Evolutionary conservation across 1,284 basidiomycete species (phyloP).

Genomic region (Jaminaea rosea): DNA sequence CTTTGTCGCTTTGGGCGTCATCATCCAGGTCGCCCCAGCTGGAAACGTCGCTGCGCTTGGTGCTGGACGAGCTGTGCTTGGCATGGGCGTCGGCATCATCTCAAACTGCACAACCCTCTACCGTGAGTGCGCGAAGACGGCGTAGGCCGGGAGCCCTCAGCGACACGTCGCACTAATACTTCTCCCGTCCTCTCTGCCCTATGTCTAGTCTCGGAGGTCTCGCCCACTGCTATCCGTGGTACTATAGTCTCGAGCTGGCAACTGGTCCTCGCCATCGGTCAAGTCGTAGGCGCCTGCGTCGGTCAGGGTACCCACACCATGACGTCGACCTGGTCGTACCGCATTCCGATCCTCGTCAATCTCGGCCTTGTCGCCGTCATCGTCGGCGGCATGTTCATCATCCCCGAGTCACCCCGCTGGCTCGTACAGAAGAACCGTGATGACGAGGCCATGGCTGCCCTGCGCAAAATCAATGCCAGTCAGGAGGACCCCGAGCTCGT

Average conservation of each 20-base stretch:
- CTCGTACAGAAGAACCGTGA: slow-evolving; percentile 48
- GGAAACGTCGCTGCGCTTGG: slow-evolving; percentile 46
- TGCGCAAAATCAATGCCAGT: slow-evolving; percentile 48
- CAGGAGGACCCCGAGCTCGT: slow-evolving; percentile 47
- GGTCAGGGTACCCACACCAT: slow-evolving; percentile 44
- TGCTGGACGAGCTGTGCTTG: slow-evolving; percentile 49
- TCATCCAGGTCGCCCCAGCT: slow-evolving; percentile 48
- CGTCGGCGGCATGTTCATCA: slow-evolving; percentile 42
- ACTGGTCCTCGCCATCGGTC: slow-evolving; percentile 50
- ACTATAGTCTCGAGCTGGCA: slow-evolving; percentile 49
- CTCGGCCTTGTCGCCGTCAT: slow-evolving; percentile 48
- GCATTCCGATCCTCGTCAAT: slow-evolving; percentile 51
- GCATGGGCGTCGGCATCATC: slow-evolving; percentile 49
- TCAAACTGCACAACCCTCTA: slow-evolving; percentile 48
- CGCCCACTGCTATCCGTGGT: slow-evolving; percentile 50
- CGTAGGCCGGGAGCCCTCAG: no score
- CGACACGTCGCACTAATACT: no score
- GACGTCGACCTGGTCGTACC: slow-evolving; percentile 26
- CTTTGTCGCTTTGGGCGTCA: slow-evolving; percentile 47
- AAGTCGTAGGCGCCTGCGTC: slow-evolving; percentile 50
- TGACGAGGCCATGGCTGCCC: slow-evolving; percentile 48
- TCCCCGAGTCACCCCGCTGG: slow-evolving; percentile 50
- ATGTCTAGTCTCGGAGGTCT: slow-evolving; percentile 51
- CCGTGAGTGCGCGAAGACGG: slow-evolving; percentile 10
- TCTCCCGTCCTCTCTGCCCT: no score